phyloP scores from a whole-genome alignment of 164 flowering plant genomes.

The Platanus orientalis region DNA sequence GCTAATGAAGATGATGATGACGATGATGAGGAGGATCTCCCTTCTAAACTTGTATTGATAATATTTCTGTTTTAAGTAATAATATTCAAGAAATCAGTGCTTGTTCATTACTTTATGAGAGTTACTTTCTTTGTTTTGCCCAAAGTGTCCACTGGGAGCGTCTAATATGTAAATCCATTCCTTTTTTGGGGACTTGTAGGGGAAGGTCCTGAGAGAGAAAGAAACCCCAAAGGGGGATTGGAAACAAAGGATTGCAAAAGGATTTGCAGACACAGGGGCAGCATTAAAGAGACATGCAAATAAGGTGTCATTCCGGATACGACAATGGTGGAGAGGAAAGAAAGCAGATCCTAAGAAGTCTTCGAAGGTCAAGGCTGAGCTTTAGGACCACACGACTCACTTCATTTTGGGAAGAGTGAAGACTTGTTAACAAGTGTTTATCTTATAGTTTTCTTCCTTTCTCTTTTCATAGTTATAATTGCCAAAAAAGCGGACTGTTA shows the following conservation, averaged over 20 bases:
- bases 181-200: conserved; percentile 30
- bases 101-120: background rate
- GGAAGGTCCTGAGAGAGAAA: conserved; percentile 58
- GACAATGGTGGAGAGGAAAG: conserved; percentile 61
- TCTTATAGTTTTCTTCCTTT: too few relatives aligned
- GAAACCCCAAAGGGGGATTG: conserved; percentile 42
- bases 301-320: conserved; percentile 37
- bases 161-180: background rate
- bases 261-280: conserved; percentile 30
- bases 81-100: background rate
- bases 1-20: conserved; percentile 78
- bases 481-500: too few relatives aligned
- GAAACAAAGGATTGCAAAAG: conserved; percentile 49
- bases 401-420: background rate
- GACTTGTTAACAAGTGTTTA: too few relatives aligned
- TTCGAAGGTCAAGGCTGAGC: conserved; percentile 51
- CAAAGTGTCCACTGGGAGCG: too few relatives aligned
- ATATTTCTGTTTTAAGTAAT: background rate
- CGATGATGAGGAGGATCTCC: conserved; percentile 41
- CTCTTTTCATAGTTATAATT: too few relatives aligned
- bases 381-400: conserved; percentile 24
- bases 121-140: background rate
- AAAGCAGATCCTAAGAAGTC: conserved; percentile 30
- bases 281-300: conserved; percentile 47
- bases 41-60: conserved; percentile 57